A percentile compares a stretch with the other conserved stretches of the same genome.
These are phyloP conservation scores for Pseudophaeomoniella oleicola DNA, from an alignment of 2,329 filamentous ascomycete genomes.

Conservation along the genomic window DNA sequence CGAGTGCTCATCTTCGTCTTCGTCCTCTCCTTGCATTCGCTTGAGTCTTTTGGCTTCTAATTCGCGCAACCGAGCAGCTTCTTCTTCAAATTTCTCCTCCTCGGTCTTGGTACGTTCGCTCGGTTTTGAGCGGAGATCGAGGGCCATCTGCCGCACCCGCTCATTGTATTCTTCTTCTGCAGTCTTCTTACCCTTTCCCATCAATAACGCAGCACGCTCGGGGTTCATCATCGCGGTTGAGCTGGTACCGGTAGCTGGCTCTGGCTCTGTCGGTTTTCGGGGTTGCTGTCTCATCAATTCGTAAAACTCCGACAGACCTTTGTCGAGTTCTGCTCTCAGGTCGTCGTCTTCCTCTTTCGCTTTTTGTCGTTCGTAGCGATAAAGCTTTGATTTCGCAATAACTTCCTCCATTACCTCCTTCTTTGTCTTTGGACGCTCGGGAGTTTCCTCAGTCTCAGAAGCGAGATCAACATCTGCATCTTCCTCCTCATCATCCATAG, in stretches of 20 bases:
- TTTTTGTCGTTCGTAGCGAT: constrained; percentile 89
- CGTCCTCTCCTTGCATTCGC: constrained; percentile 76
- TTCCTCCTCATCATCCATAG: constrained; percentile 27
- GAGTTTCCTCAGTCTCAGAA: constrained; percentile 39
- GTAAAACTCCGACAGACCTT: constrained; percentile 65
- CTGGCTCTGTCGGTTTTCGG: constrained; percentile 35
- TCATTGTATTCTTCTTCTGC: constrained; percentile 82
- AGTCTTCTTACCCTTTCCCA: constrained; percentile 46
- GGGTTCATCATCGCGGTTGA: constrained; percentile 42
- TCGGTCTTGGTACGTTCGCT: constrained; percentile 82
- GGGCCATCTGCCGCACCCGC: constrained; percentile 64
- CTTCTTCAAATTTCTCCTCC: constrained; percentile 67
- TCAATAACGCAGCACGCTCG: constrained; percentile 45
- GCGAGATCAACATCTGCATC: constrained; percentile 21
- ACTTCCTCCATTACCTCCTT: constrained; percentile 97
- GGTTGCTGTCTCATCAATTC: constrained; percentile 49
- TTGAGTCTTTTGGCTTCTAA: constrained; percentile 69
- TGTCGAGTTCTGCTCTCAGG: constrained; percentile 67
- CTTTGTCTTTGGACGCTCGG: constrained; percentile 83
- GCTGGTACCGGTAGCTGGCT: constrained; percentile 22
- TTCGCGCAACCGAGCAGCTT: constrained; percentile 60
- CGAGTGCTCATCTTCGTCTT: constrained; percentile 23
- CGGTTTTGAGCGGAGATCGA: constrained; percentile 72
- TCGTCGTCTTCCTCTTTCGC: constrained; percentile 90
- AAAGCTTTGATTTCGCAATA: constrained; percentile 88